Evolutionary conservation across 2,329 filamentous ascomycete species (phyloP).

Genomic region (Clonostachys rhizophaga): DNA sequence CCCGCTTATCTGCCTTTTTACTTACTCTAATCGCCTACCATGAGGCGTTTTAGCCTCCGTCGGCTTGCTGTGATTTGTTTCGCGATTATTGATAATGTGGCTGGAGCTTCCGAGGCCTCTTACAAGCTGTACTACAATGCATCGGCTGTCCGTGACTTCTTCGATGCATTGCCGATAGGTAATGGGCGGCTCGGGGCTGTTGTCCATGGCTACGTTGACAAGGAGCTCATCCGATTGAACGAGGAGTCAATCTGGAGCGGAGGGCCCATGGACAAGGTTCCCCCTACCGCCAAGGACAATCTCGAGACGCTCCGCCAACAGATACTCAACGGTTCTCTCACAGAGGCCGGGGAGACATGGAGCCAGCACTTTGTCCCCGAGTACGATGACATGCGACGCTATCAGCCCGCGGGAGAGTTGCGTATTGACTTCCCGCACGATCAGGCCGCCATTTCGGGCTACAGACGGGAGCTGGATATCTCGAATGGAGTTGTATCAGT

Average conservation of each 20-base stretch:
- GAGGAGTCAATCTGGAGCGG: conserved; percentile 41
- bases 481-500: conserved; percentile 4
- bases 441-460: conserved; percentile 19
- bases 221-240: conserved; percentile 35
- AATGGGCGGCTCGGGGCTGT: conserved; percentile 33
- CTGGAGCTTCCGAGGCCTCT: neutral
- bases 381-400: neutral
- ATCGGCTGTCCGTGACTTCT: neutral
- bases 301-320: conserved; percentile 18
- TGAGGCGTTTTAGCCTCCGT: no score
- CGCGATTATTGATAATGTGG: no score
- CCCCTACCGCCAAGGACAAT: conserved; percentile 22
- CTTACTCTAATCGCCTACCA: no score
- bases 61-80: no score
- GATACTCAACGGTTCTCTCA: conserved; percentile 20
- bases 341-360: conserved; percentile 8
- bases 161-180: conserved; percentile 28
- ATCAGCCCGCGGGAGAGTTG: conserved; percentile 9
- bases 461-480: conserved; percentile 11
- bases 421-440: conserved; percentile 8
- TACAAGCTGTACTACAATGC: conserved; percentile 1
- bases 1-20: no score
- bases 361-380: no score
- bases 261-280: conserved; percentile 29
- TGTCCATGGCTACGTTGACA: conserved; percentile 25